Evolutionary conservation across 257 asterid genomes (phyloP).

Genomic region (Salvia rosmarinus): DNA sequence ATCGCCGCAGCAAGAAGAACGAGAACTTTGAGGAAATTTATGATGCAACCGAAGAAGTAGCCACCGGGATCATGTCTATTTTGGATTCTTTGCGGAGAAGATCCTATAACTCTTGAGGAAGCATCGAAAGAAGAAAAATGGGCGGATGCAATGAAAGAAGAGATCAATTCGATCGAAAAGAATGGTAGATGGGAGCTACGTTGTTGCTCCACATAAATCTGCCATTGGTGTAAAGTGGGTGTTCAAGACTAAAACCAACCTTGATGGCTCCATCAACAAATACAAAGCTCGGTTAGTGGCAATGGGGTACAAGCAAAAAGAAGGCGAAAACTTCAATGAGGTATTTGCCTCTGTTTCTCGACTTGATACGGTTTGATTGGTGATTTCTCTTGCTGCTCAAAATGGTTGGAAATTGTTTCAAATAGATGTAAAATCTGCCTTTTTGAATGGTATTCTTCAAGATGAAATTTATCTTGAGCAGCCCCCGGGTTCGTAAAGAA

Average conservation of each 20-base stretch:
- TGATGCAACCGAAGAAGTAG: background rate
- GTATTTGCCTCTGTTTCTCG: background rate
- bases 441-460: slow-evolving; percentile 4
- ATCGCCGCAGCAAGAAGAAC: background rate
- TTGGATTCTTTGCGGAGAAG: background rate
- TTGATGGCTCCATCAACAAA: background rate
- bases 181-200: background rate
- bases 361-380: background rate
- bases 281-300: background rate
- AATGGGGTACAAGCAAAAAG: background rate
- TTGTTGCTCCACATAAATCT: background rate
- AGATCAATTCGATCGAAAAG: background rate
- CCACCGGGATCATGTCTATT: background rate
- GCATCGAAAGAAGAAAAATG: background rate
- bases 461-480: slow-evolving; percentile 24
- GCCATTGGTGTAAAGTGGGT: background rate
- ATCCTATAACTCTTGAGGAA: background rate
- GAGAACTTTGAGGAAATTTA: background rate
- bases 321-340: background rate
- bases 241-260: background rate
- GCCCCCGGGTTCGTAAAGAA: slow-evolving; percentile 13
- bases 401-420: background rate
- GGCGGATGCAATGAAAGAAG: background rate
- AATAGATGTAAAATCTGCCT: slow-evolving; percentile 14
- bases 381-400: slow-evolving; percentile 5